These are phyloP conservation scores for Solanum pinnatisectum DNA, from an alignment of 257 asterid genomes.

Conservation along the genomic window DNA sequence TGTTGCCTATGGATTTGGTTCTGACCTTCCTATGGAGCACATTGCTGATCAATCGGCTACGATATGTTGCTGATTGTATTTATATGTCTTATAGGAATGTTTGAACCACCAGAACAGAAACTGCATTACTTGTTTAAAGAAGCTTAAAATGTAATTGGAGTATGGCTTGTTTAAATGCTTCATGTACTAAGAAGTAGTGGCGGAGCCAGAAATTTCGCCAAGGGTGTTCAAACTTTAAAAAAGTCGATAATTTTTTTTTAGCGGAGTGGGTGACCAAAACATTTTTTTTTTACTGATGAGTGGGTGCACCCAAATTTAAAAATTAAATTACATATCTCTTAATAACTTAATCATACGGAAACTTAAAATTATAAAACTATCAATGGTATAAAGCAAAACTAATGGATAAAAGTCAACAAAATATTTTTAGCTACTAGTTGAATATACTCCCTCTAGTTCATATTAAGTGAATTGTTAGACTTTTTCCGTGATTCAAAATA, in stretches of 20 bases:
- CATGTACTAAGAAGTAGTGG: background rate
- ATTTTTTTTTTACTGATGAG: background rate
- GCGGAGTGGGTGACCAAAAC: background rate
- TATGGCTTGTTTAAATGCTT: background rate
- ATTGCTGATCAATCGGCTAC: background rate
- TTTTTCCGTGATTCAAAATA: background rate
- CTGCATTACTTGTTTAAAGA: background rate
- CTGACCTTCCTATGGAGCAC: background rate
- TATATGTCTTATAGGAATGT: background rate
- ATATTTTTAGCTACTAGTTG: background rate
- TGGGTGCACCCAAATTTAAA: background rate
- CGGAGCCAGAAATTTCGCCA: background rate
- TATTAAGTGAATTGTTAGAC: background rate
- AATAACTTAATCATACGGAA: background rate
- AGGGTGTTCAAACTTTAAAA: background rate
- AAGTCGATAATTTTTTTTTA: too few species aligned
- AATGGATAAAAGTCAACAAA: background rate
- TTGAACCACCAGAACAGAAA: background rate
- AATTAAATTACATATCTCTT: background rate
- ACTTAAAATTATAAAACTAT: background rate
- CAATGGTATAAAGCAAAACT: background rate
- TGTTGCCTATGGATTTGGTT: background rate
- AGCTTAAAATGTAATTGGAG: background rate
- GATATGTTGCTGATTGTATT: background rate
- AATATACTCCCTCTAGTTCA: background rate